Evolutionary conservation across 441 rosid species (phyloP).

Genomic region (Pelargonium fulgidum): DNA sequence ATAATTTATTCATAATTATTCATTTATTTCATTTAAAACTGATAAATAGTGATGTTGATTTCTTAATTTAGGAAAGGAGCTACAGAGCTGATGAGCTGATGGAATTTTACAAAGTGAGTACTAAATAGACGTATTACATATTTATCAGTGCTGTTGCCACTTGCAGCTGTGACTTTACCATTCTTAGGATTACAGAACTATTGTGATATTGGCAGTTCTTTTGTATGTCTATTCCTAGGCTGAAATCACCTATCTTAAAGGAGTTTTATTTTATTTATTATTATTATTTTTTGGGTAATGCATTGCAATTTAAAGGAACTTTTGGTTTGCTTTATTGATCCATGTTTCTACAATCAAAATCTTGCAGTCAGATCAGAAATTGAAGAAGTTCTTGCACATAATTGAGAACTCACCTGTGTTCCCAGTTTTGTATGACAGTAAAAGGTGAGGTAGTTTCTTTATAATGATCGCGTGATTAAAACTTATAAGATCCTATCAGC

Average conservation of each 20-base stretch:
- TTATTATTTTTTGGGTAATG: not conserved
- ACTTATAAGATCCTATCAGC: not conserved
- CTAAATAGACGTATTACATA: not conserved
- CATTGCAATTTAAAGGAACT: not conserved
- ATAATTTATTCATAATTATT: not conserved
- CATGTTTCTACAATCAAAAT: constrained; percentile 15
- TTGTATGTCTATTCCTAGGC: constrained; percentile 9
- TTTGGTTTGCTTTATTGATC: constrained; percentile 13
- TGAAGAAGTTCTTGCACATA: constrained; percentile 86
- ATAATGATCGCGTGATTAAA: constrained; percentile 7
- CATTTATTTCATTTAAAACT: not conserved
- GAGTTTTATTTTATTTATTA: constrained; percentile 8
- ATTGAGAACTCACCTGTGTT: constrained; percentile 73
- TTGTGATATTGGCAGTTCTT: not conserved
- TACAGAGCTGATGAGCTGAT: constrained; percentile 84
- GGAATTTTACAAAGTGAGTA: constrained; percentile 72
- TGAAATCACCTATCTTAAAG: not conserved
- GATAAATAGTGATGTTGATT: constrained; percentile 7
- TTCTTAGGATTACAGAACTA: not conserved
- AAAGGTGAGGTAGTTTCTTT: constrained; percentile 43
- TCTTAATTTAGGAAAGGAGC: constrained; percentile 43
- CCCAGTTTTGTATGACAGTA: constrained; percentile 70
- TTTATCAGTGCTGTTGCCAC: not conserved
- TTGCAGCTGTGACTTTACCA: not conserved
- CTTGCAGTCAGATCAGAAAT: constrained; percentile 79